Evolutionary conservation across 2,329 filamentous ascomycete species (phyloP).

Genomic region (Endoconidiophora polonica): DNA sequence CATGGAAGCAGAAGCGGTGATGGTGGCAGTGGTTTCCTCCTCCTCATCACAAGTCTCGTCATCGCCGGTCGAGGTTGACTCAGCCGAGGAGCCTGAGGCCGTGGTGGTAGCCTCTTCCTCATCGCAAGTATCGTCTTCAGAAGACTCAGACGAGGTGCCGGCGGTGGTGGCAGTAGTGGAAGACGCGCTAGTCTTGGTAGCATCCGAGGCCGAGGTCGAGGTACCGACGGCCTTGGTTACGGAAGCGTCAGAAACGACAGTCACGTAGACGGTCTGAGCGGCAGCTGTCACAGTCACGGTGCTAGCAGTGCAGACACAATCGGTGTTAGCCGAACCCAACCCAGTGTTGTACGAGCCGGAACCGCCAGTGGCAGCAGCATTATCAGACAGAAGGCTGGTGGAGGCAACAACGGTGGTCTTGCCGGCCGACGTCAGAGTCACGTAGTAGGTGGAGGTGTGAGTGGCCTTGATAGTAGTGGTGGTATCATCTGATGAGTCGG

Average conservation of each 20-base stretch:
- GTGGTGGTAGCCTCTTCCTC: constrained; percentile 5
- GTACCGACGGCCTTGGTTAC: constrained; percentile 14
- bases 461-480: constrained; percentile 25
- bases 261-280: constrained; percentile 18
- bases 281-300: constrained; percentile 15
- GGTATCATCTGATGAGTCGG: constrained; percentile 14
- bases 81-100: not conserved
- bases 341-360: constrained; percentile 18
- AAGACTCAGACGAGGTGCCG: constrained; percentile 4
- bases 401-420: constrained; percentile 15
- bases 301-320: constrained; percentile 2
- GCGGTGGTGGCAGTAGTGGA: constrained; percentile 5
- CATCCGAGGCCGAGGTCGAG: constrained; percentile 3
- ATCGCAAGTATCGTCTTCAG: constrained; percentile 13
- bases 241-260: constrained; percentile 13
- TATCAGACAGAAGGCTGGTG: constrained; percentile 16
- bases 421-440: constrained; percentile 19
- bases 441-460: constrained; percentile 21
- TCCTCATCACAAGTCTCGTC: constrained; percentile 14
- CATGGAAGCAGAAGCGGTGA: constrained; percentile 18
- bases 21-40: constrained; percentile 10
- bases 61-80: constrained; percentile 5
- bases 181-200: constrained; percentile 8
- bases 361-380: constrained; percentile 13
- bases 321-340: constrained; percentile 17